phyloP scores from a whole-genome alignment of 169 alveolate species.

The Eimeria acervulina region DNA sequence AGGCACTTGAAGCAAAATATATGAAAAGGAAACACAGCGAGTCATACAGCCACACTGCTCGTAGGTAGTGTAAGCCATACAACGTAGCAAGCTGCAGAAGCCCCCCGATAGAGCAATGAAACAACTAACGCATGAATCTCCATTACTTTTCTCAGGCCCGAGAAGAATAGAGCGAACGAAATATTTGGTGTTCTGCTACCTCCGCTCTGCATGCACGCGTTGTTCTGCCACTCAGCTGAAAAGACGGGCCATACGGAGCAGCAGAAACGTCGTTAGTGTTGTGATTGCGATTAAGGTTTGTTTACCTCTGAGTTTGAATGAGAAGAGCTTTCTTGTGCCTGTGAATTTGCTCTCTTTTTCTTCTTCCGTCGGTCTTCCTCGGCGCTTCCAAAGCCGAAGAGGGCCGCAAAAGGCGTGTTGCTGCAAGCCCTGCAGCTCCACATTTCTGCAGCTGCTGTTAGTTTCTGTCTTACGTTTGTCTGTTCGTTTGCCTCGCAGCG shows the following conservation, averaged over 20 bases:
- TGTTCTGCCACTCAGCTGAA: neutral
- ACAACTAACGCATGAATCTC: neutral
- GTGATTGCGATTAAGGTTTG: neutral
- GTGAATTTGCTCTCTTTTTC: constrained; percentile 79
- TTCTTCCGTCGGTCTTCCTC: constrained; percentile 69
- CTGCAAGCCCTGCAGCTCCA: constrained; percentile 90
- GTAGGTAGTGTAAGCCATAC: neutral
- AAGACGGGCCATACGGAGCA: neutral
- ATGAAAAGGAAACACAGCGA: neutral
- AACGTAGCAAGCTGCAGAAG: neutral
- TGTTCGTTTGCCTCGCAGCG: neutral
- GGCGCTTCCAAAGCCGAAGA: constrained; percentile 85
- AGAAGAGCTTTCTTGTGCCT: constrained; percentile 63
- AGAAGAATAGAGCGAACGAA: neutral
- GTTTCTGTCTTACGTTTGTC: neutral
- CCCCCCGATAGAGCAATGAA: neutral
- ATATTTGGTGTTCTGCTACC: neutral
- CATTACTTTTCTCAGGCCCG: no score
- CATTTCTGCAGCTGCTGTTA: constrained; percentile 74
- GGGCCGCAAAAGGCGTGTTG: constrained; percentile 88
- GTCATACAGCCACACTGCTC: neutral
- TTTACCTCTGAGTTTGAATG: constrained; percentile 81
- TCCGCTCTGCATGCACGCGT: neutral
- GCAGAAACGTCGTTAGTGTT: neutral
- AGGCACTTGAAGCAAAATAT: neutral